These are phyloP conservation scores for Batkoa obscura DNA, from an alignment of 371 early-diverging fungal species.

Conservation along the genomic window DNA sequence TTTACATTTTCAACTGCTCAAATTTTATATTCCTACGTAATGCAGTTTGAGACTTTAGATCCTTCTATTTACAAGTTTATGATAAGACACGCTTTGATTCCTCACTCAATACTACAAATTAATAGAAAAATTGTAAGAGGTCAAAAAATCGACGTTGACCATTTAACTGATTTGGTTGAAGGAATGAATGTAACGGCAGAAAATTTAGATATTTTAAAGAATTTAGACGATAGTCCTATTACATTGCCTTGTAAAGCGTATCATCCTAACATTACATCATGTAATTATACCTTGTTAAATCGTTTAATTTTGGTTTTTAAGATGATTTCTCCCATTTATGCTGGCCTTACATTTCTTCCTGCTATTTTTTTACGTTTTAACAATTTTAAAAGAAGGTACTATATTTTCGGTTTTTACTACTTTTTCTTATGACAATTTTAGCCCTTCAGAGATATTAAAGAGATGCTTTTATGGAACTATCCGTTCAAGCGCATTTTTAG, in stretches of 20 bases:
- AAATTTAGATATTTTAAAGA: too few species aligned
- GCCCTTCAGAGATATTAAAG: conserved; percentile 22
- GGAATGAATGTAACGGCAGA: neutral
- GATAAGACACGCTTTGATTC: neutral
- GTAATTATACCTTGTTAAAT: conserved; percentile 21
- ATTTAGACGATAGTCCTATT: too few species aligned
- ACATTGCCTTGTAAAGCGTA: conserved; percentile 24
- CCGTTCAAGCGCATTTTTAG: conserved; percentile 37
- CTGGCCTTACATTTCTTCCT: too few species aligned
- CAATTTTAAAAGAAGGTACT: conserved; percentile 32
- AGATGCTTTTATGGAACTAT: conserved; percentile 28
- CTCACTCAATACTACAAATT: neutral
- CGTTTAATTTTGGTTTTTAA: conserved; percentile 29
- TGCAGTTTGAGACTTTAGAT: neutral
- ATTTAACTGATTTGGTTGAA: neutral
- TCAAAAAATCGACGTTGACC: neutral
- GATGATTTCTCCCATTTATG: conserved; percentile 31
- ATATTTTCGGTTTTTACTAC: too few species aligned
- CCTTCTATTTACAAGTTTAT: neutral
- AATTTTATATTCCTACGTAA: neutral
- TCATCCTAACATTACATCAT: conserved; percentile 39
- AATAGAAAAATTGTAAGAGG: neutral
- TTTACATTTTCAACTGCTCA: neutral
- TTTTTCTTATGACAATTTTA: too few species aligned
- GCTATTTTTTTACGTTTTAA: conserved; percentile 32